Conservation (phyloP, 176 grass and related monocot genomes). For the Saccharum officinarum region DNA sequence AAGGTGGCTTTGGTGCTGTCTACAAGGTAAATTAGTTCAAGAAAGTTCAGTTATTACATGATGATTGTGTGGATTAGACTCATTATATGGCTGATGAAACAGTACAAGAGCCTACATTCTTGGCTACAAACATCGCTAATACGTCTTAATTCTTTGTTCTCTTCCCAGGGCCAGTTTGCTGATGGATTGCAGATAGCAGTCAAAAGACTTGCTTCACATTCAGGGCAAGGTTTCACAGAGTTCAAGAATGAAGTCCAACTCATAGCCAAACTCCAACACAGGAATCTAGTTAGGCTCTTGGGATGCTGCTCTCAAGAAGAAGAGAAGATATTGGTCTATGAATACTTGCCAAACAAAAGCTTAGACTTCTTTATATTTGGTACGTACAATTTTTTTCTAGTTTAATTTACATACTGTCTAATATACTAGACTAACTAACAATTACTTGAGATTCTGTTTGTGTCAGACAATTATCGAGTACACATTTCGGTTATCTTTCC, state of each 20-base stretch:
- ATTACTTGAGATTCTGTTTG: not conserved
- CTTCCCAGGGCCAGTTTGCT: not conserved
- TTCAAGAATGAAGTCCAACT: conserved; percentile 43
- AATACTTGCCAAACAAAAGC: conserved; percentile 53
- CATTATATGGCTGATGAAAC: not conserved
- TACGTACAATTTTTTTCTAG: not conserved
- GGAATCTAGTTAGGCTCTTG: conserved; percentile 39
- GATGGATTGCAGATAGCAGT: conserved; percentile 1
- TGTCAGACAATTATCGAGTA: not conserved
- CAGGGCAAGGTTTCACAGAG: conserved; percentile 32
- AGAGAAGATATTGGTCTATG: conserved; percentile 44
- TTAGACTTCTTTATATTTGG: conserved; percentile 51
- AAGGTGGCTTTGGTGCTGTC: conserved; percentile 56
- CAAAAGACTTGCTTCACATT: conserved; percentile 41
- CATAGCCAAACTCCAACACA: conserved; percentile 47
- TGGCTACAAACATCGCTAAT: not conserved
- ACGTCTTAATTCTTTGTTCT: not conserved
- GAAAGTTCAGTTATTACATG: not conserved
- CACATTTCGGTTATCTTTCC: not conserved
- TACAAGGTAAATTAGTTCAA: conserved; percentile 43
- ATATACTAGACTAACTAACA: not conserved
- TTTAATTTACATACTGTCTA: not conserved
- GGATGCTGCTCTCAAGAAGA: conserved; percentile 45
- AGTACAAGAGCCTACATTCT: not conserved
- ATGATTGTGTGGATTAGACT: not conserved